A percentile compares a stretch with the other conserved stretches of the same genome.
Conservation (phyloP, 176 grass and related monocot species). For the Typha latifolia region DNA sequence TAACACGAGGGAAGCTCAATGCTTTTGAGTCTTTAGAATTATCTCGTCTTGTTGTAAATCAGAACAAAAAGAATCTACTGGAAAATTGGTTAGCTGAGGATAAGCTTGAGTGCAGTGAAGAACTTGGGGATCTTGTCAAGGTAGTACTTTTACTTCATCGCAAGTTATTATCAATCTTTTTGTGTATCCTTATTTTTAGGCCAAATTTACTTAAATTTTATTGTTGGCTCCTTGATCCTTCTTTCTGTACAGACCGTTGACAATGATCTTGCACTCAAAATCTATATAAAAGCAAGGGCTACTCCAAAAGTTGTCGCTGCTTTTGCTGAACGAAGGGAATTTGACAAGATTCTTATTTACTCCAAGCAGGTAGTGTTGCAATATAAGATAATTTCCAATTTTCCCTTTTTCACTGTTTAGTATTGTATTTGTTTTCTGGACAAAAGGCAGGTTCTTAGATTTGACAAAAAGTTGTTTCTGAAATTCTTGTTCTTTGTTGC, state of each 20-base stretch:
- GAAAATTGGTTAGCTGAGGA: slow-evolving; percentile 94
- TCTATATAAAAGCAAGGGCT: slow-evolving; percentile 97
- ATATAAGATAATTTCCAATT: not conserved
- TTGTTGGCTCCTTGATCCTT: not conserved
- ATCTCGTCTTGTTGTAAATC: slow-evolving; percentile 91
- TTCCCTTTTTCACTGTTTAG: not conserved
- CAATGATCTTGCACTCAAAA: slow-evolving; percentile 96
- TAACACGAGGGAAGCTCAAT: slow-evolving; percentile 94
- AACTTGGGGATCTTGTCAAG: slow-evolving; percentile 91
- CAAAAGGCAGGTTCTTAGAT: slow-evolving; percentile 1
- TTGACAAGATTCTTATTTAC: slow-evolving; percentile 39
- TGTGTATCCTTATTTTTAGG: not conserved
- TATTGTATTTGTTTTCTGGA: slow-evolving; percentile 11
- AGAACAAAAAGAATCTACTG: slow-evolving; percentile 96
- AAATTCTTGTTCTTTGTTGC: slow-evolving; percentile 27
- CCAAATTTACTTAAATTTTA: not conserved
- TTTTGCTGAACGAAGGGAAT: slow-evolving; percentile 96
- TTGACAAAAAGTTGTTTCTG: slow-evolving; percentile 18
- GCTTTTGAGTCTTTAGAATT: slow-evolving; percentile 78
- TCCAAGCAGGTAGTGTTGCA: slow-evolving; percentile 20
- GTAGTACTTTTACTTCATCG: slow-evolving; percentile 11
- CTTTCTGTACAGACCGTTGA: slow-evolving; percentile 72
- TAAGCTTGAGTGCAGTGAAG: slow-evolving; percentile 93
- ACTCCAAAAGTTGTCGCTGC: slow-evolving; percentile 97
- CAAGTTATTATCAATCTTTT: not conserved